phyloP scores from a whole-genome alignment of 192 early-diverging fungal genomes.

The Cladochytrium replicatum region DNA sequence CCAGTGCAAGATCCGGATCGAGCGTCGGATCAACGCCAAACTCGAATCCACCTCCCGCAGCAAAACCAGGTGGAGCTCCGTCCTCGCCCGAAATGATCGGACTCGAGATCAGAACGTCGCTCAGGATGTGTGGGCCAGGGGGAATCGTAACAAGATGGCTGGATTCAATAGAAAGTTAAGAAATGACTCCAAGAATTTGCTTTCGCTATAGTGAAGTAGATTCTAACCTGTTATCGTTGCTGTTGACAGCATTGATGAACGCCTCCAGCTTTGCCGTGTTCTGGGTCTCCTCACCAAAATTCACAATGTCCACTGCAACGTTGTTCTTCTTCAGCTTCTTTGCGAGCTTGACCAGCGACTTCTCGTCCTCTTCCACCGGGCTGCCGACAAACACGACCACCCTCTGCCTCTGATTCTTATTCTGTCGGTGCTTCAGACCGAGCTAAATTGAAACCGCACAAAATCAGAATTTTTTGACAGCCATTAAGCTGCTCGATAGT shows the following conservation, averaged over 20 bases:
- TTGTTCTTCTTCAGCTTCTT: constrained; percentile 99
- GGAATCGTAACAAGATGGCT: constrained; percentile 87
- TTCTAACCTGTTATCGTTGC: constrained; percentile 74
- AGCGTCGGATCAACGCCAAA: constrained; percentile 90
- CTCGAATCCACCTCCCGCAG: constrained; percentile 63
- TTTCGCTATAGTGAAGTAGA: background rate
- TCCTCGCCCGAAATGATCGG: constrained; percentile 81
- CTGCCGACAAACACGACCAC: constrained; percentile 92
- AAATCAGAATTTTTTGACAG: background rate
- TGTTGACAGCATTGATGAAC: constrained; percentile 84
- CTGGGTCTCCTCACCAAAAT: constrained; percentile 85
- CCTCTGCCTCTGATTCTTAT: constrained; percentile 89
- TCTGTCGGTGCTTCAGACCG: constrained; percentile 92
- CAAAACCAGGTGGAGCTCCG: constrained; percentile 58
- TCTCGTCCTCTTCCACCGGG: constrained; percentile 70
- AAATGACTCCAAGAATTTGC: background rate
- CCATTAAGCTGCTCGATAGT: background rate
- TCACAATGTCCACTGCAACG: constrained; percentile 86
- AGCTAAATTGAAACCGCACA: constrained; percentile 36
- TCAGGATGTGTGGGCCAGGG: constrained; percentile 86
- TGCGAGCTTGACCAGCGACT: constrained; percentile 70
- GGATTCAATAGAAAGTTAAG: constrained; percentile 5
- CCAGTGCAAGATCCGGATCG: constrained; percentile 88
- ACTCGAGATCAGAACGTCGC: constrained; percentile 75
- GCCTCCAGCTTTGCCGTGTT: constrained; percentile 86